These are phyloP conservation scores for Reticulascus tulasneorum DNA, from an alignment of 2,329 filamentous ascomycete genomes.

Conservation along the genomic window DNA sequence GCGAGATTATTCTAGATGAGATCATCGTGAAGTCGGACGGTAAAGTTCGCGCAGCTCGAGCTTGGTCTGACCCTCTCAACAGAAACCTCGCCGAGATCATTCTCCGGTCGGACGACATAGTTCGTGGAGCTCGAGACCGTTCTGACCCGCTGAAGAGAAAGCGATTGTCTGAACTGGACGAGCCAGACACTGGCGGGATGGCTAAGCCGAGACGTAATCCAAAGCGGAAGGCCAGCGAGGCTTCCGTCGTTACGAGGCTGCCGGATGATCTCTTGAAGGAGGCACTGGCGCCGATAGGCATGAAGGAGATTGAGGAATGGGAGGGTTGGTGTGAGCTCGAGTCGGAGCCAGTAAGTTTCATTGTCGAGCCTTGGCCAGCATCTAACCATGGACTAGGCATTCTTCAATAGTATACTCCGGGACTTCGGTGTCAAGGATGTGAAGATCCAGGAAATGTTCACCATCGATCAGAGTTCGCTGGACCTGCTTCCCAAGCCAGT, in stretches of 20 bases:
- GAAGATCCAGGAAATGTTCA: slow-evolving; percentile 72
- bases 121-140: too few relatives aligned
- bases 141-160: too few relatives aligned
- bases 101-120: too few relatives aligned
- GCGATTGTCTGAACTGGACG: too few relatives aligned
- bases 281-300: slow-evolving; percentile 42
- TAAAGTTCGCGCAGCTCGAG: too few relatives aligned
- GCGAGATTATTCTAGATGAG: too few relatives aligned
- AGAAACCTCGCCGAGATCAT: too few relatives aligned
- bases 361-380: not conserved
- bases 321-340: slow-evolving; percentile 80
- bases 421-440: slow-evolving; percentile 73
- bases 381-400: slow-evolving; percentile 46
- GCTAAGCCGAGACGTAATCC: slow-evolving; percentile 30
- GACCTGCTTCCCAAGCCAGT: slow-evolving; percentile 68
- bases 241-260: slow-evolving; percentile 20
- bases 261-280: slow-evolving; percentile 40
- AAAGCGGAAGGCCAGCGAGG: slow-evolving; percentile 40
- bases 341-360: slow-evolving; percentile 70
- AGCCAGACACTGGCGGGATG: too few relatives aligned
- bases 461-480: slow-evolving; percentile 64
- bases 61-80: too few relatives aligned
- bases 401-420: slow-evolving; percentile 81
- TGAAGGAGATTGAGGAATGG: slow-evolving; percentile 57
- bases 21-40: too few relatives aligned